phyloP scores from a whole-genome alignment of 1,284 basidiomycete species.

The Naganishia albida region DNA sequence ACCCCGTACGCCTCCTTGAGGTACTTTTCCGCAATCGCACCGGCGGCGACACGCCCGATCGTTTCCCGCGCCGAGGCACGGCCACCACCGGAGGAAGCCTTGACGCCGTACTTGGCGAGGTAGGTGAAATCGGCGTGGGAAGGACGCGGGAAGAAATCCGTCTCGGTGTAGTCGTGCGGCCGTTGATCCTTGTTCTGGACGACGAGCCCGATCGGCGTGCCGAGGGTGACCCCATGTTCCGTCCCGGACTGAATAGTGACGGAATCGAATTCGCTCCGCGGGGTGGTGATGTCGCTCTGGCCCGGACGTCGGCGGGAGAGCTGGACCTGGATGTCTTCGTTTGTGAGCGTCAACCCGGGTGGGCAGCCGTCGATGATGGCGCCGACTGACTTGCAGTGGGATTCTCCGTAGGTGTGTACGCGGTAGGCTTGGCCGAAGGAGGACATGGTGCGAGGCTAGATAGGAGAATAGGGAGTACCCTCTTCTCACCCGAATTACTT shows the following conservation, averaged over 20 bases:
- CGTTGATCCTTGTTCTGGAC: slow-evolving; percentile 98
- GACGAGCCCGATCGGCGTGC: slow-evolving; percentile 92
- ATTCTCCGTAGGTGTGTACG: slow-evolving; percentile 97
- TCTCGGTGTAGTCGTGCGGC: slow-evolving; percentile 98
- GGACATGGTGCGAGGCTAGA: slow-evolving; percentile 86
- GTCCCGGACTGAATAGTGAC: slow-evolving; percentile 93
- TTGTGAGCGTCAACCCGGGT: slow-evolving; percentile 78
- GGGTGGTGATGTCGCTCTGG: slow-evolving; percentile 95
- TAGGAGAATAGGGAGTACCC: too few relatives aligned
- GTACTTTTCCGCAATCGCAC: slow-evolving; percentile 97
- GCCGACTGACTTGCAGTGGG: slow-evolving; percentile 94
- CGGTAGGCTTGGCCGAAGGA: slow-evolving; percentile 87
- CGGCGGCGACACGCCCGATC: slow-evolving; percentile 95
- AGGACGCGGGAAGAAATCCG: slow-evolving; percentile 93
- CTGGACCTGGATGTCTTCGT: slow-evolving; percentile 87
- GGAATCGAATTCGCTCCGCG: slow-evolving; percentile 96
- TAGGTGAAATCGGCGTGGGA: slow-evolving; percentile 99
- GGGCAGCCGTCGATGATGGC: slow-evolving; percentile 97
- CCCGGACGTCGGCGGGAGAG: slow-evolving; percentile 89
- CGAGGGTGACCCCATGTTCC: slow-evolving; percentile 91
- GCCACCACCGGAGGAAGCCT: slow-evolving; percentile 95
- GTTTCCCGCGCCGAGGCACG: slow-evolving; percentile 94
- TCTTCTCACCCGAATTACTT: too few relatives aligned
- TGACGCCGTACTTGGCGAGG: slow-evolving; percentile 94
- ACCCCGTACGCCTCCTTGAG: slow-evolving; percentile 59